Evolutionary conservation across 331 rosid genomes (phyloP), one percentile per base, ranked within the genome.

Genomic region (Quercus phellos): DNA sequence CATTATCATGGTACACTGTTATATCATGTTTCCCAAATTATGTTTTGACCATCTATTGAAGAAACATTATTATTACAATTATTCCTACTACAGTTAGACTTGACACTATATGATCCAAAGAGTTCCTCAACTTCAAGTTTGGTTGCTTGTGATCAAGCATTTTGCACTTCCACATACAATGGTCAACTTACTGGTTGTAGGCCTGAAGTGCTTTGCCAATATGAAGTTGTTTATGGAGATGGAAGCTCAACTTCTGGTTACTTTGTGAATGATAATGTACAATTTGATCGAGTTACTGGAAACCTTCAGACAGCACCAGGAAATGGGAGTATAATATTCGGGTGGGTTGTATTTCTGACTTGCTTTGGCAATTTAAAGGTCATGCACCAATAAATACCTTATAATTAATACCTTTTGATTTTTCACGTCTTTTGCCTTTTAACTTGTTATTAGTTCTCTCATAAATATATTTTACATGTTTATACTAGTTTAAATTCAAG

Each of bases 231-330:
- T 12, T 95, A 95, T 68, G 99, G 98, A 83, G 99, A 95, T 82
- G 98, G 97, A 80, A 88, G 97, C 83, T 12, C 84, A 34, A 90
- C 96, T 67, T 1, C 91, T 38, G 99, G 99, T 6, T 86, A 84
- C 86, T 91, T 75, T 77, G 90, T 95, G 78, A 83, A 85, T 82
- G 99, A 95, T 87, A 5, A 60, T 66, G 59, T 93, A 58, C 90
- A 87, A 42, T 87, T 87, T 24, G 60, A 90, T 46, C 74, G 35
- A 83, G 87, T 84, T 34, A 78, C 55, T 55, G 96, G 90, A 71
- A 75, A 93, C 76, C 79, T 7, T 78, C 81, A 55, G 1, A 88
- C 84, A 6, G 46, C 29, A 53, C 59, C 74, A 46, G 81, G 67
- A 14, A 89, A 78, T 76, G 85, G 89, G 76, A 84, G 76, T 59